These are phyloP conservation scores for Wickerhamiella cacticola DNA, from an alignment of 805 yeast genomes.

Conservation along the genomic window DNA sequence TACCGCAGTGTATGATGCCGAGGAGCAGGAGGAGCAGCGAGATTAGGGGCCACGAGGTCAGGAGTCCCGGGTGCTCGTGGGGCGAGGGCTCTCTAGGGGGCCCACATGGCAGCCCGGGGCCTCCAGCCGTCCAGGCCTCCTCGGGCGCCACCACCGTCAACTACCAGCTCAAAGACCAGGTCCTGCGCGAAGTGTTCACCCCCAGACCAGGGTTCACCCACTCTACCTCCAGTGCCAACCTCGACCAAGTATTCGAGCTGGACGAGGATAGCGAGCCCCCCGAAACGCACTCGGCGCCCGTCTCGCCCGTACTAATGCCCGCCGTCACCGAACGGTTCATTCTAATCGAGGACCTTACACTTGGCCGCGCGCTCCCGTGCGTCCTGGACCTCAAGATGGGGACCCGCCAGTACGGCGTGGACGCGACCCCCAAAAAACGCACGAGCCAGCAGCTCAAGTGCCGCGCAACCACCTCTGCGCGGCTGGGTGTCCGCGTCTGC, in stretches of 20 bases:
- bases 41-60: no score
- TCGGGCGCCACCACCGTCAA: conserved; percentile 57
- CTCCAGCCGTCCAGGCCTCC: no score
- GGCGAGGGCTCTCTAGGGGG: no score
- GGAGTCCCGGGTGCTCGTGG: no score
- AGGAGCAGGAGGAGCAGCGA: conserved; percentile 10
- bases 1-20: conserved; percentile 65
- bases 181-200: conserved; percentile 55
- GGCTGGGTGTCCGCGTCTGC: conserved; percentile 83
- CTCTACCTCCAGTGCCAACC: neutral
- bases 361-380: conserved; percentile 72
- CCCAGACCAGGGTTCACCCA: conserved; percentile 1
- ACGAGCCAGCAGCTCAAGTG: conserved; percentile 76
- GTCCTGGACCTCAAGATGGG: conserved; percentile 97
- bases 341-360: conserved; percentile 78
- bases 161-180: conserved; percentile 56
- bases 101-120: no score
- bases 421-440: conserved; percentile 61
- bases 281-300: conserved; percentile 11
- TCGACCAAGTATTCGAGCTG: conserved; percentile 8
- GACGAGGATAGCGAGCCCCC: conserved; percentile 7
- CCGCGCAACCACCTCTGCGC: conserved; percentile 61
- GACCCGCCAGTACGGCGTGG: conserved; percentile 95
- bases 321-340: conserved; percentile 65
- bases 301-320: conserved; percentile 10